Conservation (phyloP, 768 basidiomycete species). For the Lentinula raphanica region DNA sequence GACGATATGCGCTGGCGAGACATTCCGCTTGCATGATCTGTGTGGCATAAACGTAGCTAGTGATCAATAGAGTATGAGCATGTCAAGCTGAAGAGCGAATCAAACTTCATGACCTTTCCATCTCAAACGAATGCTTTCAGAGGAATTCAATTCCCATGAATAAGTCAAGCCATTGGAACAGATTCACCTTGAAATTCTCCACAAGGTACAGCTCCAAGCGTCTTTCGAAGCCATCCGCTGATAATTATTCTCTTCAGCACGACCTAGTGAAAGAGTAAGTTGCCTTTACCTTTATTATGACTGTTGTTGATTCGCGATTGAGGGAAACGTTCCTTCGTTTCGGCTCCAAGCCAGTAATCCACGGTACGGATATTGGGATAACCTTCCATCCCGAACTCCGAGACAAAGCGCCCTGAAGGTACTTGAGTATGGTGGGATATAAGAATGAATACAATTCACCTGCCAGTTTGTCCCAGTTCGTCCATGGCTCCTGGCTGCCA, state of each 20-base stretch:
- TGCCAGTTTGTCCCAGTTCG: conserved; percentile 86
- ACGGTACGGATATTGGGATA: conserved; percentile 87
- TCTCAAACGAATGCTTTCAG: conserved; percentile 65
- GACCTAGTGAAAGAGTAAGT: not conserved
- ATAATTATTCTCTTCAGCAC: conserved; percentile 35
- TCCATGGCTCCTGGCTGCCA: conserved; percentile 51
- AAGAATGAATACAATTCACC: conserved; percentile 29
- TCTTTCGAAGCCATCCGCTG: conserved; percentile 80
- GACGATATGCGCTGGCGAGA: conserved; percentile 77
- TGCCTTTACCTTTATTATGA: conserved; percentile 2
- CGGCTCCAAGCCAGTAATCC: conserved; percentile 82
- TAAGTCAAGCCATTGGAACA: too few relatives aligned
- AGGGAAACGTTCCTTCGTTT: conserved; percentile 71
- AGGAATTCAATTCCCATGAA: not conserved
- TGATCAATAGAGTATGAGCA: conserved; percentile 8
- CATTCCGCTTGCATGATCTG: conserved; percentile 97
- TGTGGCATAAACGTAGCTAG: conserved; percentile 87
- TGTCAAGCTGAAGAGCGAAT: conserved; percentile 1
- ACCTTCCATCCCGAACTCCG: conserved; percentile 92
- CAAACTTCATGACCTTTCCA: conserved; percentile 56
- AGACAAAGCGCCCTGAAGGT: conserved; percentile 65
- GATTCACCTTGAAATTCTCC: conserved; percentile 70
- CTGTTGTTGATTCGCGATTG: conserved; percentile 65
- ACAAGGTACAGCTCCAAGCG: conserved; percentile 86
- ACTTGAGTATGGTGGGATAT: not conserved